A percentile compares a stretch with the other conserved stretches of the same genome.
phyloP scores from a whole-genome alignment of 305 asterid species.

The Rubia tinctorum region DNA sequence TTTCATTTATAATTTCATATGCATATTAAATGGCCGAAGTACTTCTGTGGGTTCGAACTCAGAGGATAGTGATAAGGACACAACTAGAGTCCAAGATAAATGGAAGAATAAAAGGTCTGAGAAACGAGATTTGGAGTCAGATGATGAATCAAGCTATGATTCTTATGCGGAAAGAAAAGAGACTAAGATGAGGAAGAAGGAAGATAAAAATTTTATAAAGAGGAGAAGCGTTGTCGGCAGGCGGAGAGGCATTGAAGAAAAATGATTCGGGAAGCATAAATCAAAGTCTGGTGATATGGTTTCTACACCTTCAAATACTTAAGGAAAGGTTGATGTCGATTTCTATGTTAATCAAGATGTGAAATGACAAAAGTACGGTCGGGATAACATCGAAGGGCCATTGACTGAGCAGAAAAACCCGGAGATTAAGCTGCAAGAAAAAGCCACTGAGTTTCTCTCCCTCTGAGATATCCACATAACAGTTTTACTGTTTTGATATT shows the following conservation, averaged over 20 bases:
- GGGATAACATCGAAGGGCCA: conserved; percentile 39
- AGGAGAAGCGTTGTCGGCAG: conserved; percentile 65
- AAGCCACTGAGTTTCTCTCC: conserved; percentile 44
- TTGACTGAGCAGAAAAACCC: conserved; percentile 71
- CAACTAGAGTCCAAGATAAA: conserved; percentile 49
- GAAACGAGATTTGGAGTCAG: conserved; percentile 47
- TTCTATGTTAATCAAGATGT: conserved; percentile 51
- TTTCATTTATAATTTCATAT: background rate
- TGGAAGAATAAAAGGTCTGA: conserved; percentile 60
- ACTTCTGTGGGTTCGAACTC: conserved; percentile 45
- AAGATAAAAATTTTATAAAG: conserved; percentile 64
- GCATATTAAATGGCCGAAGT: conserved; percentile 27
- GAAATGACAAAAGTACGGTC: conserved; percentile 29
- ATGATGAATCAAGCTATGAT: conserved; percentile 69
- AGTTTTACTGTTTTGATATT: conserved; percentile 24
- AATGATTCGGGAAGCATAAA: conserved; percentile 60
- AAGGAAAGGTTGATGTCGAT: conserved; percentile 25
- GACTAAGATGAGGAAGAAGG: conserved; percentile 76
- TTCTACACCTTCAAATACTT: conserved; percentile 53
- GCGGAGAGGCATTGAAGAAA: conserved; percentile 64
- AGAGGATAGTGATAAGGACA: conserved; percentile 46
- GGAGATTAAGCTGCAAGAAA: conserved; percentile 94
- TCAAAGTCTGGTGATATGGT: conserved; percentile 50
- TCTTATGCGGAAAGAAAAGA: conserved; percentile 71
- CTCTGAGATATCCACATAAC: conserved; percentile 34